A percentile compares a stretch with the other conserved stretches of the same genome.
Conservation (phyloP, 768 basidiomycete genomes). For the Cyathus striatus region DNA sequence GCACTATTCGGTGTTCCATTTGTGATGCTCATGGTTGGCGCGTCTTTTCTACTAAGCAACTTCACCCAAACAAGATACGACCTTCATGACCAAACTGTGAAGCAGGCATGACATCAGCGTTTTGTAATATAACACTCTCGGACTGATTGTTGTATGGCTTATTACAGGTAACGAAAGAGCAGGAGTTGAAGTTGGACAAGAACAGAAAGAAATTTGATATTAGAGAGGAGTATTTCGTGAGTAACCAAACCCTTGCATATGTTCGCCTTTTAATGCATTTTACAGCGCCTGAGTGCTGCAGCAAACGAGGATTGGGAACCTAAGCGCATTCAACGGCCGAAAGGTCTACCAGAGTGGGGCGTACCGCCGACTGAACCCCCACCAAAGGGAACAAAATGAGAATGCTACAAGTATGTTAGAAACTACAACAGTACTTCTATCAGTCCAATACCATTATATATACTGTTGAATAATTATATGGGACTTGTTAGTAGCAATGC, state of each 20-base stretch:
- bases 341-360: conserved; percentile 93
- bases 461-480: too few species aligned
- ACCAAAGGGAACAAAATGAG: background rate
- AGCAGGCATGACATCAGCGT: conserved; percentile 41
- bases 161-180: conserved; percentile 62
- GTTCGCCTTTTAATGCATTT: background rate
- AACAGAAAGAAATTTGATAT: conserved; percentile 84
- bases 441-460: too few species aligned
- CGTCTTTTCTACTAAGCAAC: conserved; percentile 76
- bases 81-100: conserved; percentile 74
- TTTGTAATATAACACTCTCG: background rate
- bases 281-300: conserved; percentile 59
- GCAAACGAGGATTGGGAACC: conserved; percentile 80
- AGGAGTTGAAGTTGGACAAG: conserved; percentile 69
- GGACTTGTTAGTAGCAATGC: too few species aligned
- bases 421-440: too few species aligned
- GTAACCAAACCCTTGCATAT: conserved; percentile 23
- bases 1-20: conserved; percentile 85
- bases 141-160: background rate
- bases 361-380: conserved; percentile 64
- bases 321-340: conserved; percentile 76
- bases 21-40: conserved; percentile 75
- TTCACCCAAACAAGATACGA: conserved; percentile 94
- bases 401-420: too few species aligned
- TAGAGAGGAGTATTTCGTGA: conserved; percentile 92